Evolutionary conservation across 2,329 filamentous ascomycete species (phyloP), one percentile per base, ranked within the genome.

Genomic region (Fusarium torreyae): DNA sequence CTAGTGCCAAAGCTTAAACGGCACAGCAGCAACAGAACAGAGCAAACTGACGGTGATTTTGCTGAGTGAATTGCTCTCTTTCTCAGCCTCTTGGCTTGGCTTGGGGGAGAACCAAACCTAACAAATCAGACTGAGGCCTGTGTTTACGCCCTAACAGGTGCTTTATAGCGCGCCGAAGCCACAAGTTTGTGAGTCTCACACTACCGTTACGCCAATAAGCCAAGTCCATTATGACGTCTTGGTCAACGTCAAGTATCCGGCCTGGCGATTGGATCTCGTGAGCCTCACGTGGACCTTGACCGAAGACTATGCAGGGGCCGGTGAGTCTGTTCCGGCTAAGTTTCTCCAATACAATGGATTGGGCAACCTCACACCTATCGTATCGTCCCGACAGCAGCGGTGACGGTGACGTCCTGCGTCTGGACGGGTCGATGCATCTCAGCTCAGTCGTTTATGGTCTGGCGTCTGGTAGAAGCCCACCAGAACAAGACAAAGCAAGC

Each of bases 1-100:
- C 55, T 70, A 73, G 70, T 70, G 51, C 56, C 31, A 56, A 72
- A 73, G 68, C 63, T 72, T 73, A 72, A 73, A 70, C 54, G 54
- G 63, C 66, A 67, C 62, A 69, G 57, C 44, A 68, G 39, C n/a
- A 42, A 20, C 33, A 33, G 33, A 44, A 17, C 48, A 50, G 28
- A 44, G 31, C 42, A 42, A 42, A 20, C 22, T 15, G 18, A 33
- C 45, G 45, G 22, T 62, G 39, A 56, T 61, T 53, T 62, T 45
- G 31, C 42, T 48, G 45, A 57, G 38, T 22, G 39, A 57, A 15
- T 28, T 26, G 33, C 26, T 28, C 49, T 58, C 33, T 31, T 24
- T 63, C 50, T 34, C 46, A 36, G 31, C 40, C 52, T 34, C n/a
- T 57, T 15, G 58, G 26, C 45, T 34, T 36, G 34, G 31, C 36